phyloP scores from a whole-genome alignment of 2,329 filamentous ascomycete species.

The Dactylellina drechsleri region DNA sequence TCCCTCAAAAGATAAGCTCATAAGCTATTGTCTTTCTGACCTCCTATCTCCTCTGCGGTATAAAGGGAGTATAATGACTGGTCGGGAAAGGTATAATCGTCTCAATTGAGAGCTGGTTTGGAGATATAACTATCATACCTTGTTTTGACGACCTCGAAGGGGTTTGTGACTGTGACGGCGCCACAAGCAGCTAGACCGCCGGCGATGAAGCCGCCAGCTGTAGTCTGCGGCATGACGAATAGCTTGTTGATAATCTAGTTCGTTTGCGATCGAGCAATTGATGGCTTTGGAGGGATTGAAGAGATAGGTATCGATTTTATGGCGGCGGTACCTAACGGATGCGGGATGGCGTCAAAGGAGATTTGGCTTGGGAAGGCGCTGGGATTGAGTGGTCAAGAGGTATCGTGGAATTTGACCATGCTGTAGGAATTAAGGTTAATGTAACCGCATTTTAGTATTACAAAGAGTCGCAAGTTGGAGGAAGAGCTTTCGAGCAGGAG shows the following conservation, averaged over 20 bases:
- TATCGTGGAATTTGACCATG: conserved; percentile 17
- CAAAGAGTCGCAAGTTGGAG: neutral
- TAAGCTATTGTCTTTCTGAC: conserved; percentile 9
- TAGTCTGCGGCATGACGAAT: conserved; percentile 57
- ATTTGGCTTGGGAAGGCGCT: neutral
- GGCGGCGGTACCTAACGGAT: neutral
- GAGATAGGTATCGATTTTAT: neutral
- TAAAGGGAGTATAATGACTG: no score
- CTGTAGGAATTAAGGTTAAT: neutral
- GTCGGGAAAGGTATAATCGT: neutral
- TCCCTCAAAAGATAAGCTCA: conserved; percentile 10
- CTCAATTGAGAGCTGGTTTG: neutral
- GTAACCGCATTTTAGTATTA: conserved; percentile 12
- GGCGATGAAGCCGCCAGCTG: conserved; percentile 81
- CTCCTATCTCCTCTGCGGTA: neutral
- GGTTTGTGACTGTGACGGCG: conserved; percentile 95
- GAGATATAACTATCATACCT: conserved; percentile 67
- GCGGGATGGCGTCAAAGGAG: neutral
- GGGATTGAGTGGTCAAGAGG: conserved; percentile 5
- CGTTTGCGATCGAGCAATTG: conserved; percentile 45
- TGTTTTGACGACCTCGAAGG: conserved; percentile 99
- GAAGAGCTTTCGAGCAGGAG: no score
- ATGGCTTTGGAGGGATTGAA: neutral
- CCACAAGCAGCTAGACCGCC: conserved; percentile 97
- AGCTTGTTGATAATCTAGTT: conserved; percentile 57